Conservation (phyloP, 768 basidiomycete genomes). For the Tricholoma flavovirens region DNA sequence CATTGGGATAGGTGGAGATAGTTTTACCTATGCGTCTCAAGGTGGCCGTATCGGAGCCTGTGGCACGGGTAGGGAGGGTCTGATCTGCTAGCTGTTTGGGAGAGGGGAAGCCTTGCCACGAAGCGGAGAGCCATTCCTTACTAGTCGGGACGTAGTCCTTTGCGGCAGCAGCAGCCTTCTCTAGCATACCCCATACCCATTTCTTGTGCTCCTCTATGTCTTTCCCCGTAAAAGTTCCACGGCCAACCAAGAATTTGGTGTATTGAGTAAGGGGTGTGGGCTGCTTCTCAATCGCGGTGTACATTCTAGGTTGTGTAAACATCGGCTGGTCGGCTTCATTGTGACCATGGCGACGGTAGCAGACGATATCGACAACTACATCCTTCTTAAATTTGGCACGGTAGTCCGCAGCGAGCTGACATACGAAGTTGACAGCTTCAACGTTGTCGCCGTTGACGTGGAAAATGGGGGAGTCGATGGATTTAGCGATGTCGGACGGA, state of each 20-base stretch:
- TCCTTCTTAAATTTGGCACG: slow-evolving; percentile 98
- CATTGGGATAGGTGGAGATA: slow-evolving; percentile 79
- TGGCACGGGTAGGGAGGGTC: slow-evolving; percentile 84
- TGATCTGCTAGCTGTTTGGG: slow-evolving; percentile 93
- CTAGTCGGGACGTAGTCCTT: slow-evolving; percentile 95
- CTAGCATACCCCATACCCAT: slow-evolving; percentile 99
- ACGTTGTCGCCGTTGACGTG: slow-evolving; percentile 99
- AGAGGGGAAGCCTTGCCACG: slow-evolving; percentile 98
- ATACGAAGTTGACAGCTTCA: slow-evolving; percentile 98
- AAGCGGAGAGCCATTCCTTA: slow-evolving; percentile 96
- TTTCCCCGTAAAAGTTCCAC: slow-evolving; percentile 91
- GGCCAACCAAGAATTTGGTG: slow-evolving; percentile 82
- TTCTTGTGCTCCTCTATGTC: slow-evolving; percentile 98
- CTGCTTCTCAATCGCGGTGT: slow-evolving; percentile 92
- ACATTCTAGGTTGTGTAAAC: slow-evolving; percentile 99
- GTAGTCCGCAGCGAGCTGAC: slow-evolving; percentile 96
- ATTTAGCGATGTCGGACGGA: slow-evolving; percentile 96
- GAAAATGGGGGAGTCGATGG: slow-evolving; percentile 98
- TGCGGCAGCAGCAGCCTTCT: slow-evolving; percentile 87
- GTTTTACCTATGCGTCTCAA: slow-evolving; percentile 83
- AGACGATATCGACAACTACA: slow-evolving; percentile 97
- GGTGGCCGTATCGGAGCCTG: slow-evolving; percentile 70
- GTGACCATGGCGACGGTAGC: slow-evolving; percentile 98
- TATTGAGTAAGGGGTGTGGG: slow-evolving; percentile 90
- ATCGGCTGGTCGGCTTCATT: slow-evolving; percentile 99